Evolutionary conservation across 2,329 filamentous ascomycete species (phyloP).

Genomic region (Epichloe amarillans): DNA sequence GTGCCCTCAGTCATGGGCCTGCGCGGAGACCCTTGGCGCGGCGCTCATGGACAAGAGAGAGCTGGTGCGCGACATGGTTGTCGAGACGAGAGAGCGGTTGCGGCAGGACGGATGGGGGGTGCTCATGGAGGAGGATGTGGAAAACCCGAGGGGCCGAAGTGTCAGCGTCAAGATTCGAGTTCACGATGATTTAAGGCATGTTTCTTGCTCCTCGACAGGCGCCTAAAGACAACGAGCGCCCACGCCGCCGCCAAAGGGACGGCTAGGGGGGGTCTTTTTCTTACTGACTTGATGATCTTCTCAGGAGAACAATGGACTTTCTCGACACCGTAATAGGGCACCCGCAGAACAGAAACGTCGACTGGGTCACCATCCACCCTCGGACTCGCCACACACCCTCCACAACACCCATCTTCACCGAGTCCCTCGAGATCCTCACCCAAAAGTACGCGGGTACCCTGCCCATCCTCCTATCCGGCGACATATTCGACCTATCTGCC

Average conservation of each 20-base stretch:
- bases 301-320: constrained; percentile 44
- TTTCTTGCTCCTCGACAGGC: not conserved
- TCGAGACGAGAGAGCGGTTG: constrained; percentile 40
- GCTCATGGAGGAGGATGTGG: constrained; percentile 27
- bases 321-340: constrained; percentile 48
- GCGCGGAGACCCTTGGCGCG: constrained; percentile 52
- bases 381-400: constrained; percentile 49
- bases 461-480: constrained; percentile 55
- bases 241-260: no score
- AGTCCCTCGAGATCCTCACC: constrained; percentile 44
- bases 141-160: constrained; percentile 34
- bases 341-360: constrained; percentile 36
- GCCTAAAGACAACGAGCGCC: no score
- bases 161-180: constrained; percentile 61
- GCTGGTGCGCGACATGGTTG: constrained; percentile 52
- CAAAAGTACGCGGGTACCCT: constrained; percentile 38
- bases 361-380: constrained; percentile 60
- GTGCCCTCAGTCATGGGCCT: constrained; percentile 61
- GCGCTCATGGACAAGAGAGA: constrained; percentile 54
- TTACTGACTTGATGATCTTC: not conserved
- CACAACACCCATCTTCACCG: constrained; percentile 45
- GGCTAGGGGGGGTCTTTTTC: no score
- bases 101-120: constrained; percentile 40
- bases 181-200: constrained; percentile 46
- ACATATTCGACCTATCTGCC: constrained; percentile 45